Evolutionary conservation across 306 rosid genomes (phyloP), one percentile per base, ranked within the genome.

Genomic region (Vigna nakashimae): DNA sequence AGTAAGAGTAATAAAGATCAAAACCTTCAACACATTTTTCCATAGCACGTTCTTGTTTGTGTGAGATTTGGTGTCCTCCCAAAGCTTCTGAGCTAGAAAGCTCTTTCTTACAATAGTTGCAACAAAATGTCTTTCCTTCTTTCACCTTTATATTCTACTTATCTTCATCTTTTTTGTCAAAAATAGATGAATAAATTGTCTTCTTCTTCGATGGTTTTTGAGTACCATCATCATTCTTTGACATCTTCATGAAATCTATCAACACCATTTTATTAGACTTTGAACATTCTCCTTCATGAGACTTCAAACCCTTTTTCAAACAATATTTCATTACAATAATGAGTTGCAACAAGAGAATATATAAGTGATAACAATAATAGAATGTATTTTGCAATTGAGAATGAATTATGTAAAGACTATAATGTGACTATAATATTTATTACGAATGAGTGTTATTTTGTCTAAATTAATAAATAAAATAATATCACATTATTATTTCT

Each of bases 41-140:
- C 0, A 87, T 0, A 1, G 83, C 87, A 3, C 95, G 89, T 82
- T 90, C 95, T 63, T 84, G 90, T 53, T 87, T 92, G 36, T 92
- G 97, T 0, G 97, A 91, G 48, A 90, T 92, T 71, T 92, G 95
- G 20, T 92, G 97, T 2, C 97, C 97, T 15, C 93, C 95, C 18
- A 92, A 56, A 1, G 95, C 97, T 42, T 88, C 95, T 1, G 95
- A 87, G 0, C 91, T 79, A 6, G 90, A 78, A 68, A 92, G 90
- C 52, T 84, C 85, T 40, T 89, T 85, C 80, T 78, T 86, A 75
- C 95, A 92, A 32, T 84, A 92, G 65, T 75, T 82, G 84, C 97
- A 92, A 0, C 82, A 74, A 46, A 85, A 90, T 28, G 68, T 81
- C 82, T 74, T 88, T 42, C 48, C 5, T 50, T 26, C 4, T 57